A percentile compares a stretch with the other conserved stretches of the same genome.
phyloP scores from a whole-genome alignment of 2,329 filamentous ascomycete species.

The Chrysosporium keratinophilum region DNA sequence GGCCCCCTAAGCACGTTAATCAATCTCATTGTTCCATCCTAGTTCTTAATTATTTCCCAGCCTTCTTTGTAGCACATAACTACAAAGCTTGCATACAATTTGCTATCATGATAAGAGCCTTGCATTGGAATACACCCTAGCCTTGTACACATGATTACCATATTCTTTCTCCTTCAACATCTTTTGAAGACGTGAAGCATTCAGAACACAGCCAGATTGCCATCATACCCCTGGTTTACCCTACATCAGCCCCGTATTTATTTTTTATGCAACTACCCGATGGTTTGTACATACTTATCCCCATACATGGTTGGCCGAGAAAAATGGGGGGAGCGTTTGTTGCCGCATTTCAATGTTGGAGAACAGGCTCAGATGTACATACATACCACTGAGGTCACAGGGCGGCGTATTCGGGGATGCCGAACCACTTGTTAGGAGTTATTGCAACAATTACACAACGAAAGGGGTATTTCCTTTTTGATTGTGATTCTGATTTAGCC shows the following conservation, averaged over 20 bases:
- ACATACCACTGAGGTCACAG: no score
- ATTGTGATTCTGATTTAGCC: no score
- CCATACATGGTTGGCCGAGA: neutral
- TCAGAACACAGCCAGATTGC: neutral
- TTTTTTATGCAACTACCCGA: neutral
- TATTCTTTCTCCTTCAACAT: no score
- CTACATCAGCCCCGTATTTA: neutral
- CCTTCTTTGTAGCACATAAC: neutral
- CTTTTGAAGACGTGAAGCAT: neutral
- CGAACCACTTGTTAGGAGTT: no score
- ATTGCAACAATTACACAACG: no score
- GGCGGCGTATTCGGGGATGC: no score
- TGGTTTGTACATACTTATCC: neutral
- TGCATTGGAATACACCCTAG: neutral
- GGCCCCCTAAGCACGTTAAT: neutral
- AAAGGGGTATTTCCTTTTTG: no score
- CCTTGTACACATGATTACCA: no score
- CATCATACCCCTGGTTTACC: neutral
- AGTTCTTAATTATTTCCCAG: neutral
- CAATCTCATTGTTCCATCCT: slow-evolving; percentile 4
- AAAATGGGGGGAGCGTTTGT: neutral
- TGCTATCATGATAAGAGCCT: neutral
- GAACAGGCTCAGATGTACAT: neutral
- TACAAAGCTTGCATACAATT: neutral
- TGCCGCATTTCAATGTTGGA: neutral